These are phyloP conservation scores for Phytopythium montanum DNA, from an alignment of 352 stramenopile species.

Conservation along the genomic window DNA sequence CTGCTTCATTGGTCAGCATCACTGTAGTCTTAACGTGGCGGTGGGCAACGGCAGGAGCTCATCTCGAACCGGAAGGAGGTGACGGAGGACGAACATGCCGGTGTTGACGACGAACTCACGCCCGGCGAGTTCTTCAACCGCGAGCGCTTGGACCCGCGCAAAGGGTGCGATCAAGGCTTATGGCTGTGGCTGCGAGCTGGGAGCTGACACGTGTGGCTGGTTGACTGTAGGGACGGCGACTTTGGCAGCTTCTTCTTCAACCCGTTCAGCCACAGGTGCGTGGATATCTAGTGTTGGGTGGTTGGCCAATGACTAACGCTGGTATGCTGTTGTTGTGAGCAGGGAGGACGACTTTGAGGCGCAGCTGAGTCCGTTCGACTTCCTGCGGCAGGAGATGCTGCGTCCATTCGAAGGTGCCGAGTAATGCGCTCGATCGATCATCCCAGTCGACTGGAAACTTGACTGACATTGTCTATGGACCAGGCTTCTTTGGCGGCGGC, in stretches of 20 bases:
- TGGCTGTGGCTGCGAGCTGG: neutral
- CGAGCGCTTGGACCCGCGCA: slow-evolving; percentile 57
- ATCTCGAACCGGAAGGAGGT: slow-evolving; percentile 79
- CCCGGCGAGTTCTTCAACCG: slow-evolving; percentile 67
- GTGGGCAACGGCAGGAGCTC: slow-evolving; percentile 29
- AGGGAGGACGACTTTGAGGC: slow-evolving; percentile 74
- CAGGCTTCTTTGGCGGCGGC: slow-evolving; percentile 59
- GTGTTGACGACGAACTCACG: slow-evolving; percentile 37
- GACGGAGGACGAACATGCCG: slow-evolving; percentile 61
- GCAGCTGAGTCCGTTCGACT: slow-evolving; percentile 80
- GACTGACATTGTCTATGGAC: neutral
- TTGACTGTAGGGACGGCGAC: slow-evolving; percentile 20
- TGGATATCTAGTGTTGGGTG: neutral
- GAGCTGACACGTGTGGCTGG: neutral
- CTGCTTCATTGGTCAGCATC: neutral
- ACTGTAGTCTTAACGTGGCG: neutral
- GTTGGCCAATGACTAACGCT: neutral
- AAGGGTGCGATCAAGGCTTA: slow-evolving; percentile 19
- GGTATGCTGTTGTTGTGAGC: neutral
- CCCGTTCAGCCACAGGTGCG: slow-evolving; percentile 48
- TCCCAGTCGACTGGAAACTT: neutral
- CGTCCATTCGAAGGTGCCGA: slow-evolving; percentile 74
- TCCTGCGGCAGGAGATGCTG: slow-evolving; percentile 76
- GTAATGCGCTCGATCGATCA: neutral
- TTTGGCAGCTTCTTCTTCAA: slow-evolving; percentile 47